Evolutionary conservation across 208 protist genomes (phyloP), one percentile per base, ranked within the genome.

Genomic region (Crithidia brevicula): DNA sequence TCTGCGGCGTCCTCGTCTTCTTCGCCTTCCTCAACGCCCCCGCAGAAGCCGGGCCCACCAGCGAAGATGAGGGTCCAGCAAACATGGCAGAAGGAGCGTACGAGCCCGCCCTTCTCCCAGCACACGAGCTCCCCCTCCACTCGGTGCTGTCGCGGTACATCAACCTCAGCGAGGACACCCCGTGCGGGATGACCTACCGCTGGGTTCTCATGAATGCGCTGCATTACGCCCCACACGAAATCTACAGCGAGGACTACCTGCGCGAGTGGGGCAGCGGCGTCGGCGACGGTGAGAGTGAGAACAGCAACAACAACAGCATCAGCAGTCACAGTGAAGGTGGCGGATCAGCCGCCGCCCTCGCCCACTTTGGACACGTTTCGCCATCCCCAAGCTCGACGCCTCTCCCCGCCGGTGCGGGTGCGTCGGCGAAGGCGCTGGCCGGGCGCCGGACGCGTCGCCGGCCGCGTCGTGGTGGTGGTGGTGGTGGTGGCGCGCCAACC

Each of bases 1-100:
- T 95, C 0, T 92, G 82, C 45, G 62, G 20, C 23, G 69, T 67
- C 16, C 49, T 82, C 31, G 89, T 62, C 9, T 95, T 88, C 60
- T 93, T 82, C 31, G 74, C 86, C 51, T 85, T 95, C 52, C 83
- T 95, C 46, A 85, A 63, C 63, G 67, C 53, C 15, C 85, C 86
- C 4, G 69, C 78, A 11, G 79, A 88, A 22, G 50, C 43, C 27
- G 58, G 20, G 23, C 27, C 47, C 20, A 40, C 15, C 27, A 51
- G 27, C 58, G 61, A 67, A 49, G 61, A 74, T 40, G 69, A 75
- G 33, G 61, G 33, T 28, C 23, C 20, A 15, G 38, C 18, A 15
- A 57, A 13, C 52, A 27, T 40, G 0, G 74, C 40, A 1, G 42
- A 30, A 25, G 27, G 46, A 54, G 30, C 25, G 2, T 45, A 68